These are phyloP conservation scores for Suillus occidentalis DNA, from an alignment of 768 basidiomycete genomes.

Conservation along the genomic window DNA sequence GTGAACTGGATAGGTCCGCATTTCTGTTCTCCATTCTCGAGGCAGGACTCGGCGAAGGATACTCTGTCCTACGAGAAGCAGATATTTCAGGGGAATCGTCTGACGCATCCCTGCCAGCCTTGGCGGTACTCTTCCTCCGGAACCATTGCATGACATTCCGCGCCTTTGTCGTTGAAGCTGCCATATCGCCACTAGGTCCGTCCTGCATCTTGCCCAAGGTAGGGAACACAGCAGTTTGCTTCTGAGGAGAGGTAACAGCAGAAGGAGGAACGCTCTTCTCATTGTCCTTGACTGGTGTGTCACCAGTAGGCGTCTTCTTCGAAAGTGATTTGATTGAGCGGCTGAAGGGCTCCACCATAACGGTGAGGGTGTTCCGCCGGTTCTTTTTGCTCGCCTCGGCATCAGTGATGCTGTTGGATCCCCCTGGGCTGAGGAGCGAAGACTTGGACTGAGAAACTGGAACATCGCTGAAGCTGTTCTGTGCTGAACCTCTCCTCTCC, in stretches of 20 bases:
- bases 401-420: constrained; percentile 19
- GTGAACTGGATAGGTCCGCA: constrained; percentile 24
- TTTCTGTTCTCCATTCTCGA: constrained; percentile 24
- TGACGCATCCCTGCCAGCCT: constrained; percentile 28
- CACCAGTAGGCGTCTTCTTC: constrained; percentile 33
- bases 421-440: constrained; percentile 38
- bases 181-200: constrained; percentile 40
- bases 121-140: constrained; percentile 63
- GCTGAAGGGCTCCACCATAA: constrained; percentile 81
- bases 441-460: constrained; percentile 31
- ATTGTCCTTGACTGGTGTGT: constrained; percentile 44
- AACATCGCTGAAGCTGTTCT: constrained; percentile 18
- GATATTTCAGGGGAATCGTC: constrained; percentile 20
- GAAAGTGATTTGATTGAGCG: constrained; percentile 41
- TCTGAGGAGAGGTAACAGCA: constrained; percentile 30
- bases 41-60: constrained; percentile 29
- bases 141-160: constrained; percentile 99
- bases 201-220: constrained; percentile 24
- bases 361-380: constrained; percentile 79
- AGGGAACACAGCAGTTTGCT: constrained; percentile 26
- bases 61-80: constrained; percentile 19
- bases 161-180: constrained; percentile 83
- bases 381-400: constrained; percentile 50
- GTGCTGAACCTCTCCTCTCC: constrained; percentile 17
- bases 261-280: constrained; percentile 35